Base-by-base conservation (phyloP, 768 basidiomycete species). In the Boletellus emodensis region DNA sequence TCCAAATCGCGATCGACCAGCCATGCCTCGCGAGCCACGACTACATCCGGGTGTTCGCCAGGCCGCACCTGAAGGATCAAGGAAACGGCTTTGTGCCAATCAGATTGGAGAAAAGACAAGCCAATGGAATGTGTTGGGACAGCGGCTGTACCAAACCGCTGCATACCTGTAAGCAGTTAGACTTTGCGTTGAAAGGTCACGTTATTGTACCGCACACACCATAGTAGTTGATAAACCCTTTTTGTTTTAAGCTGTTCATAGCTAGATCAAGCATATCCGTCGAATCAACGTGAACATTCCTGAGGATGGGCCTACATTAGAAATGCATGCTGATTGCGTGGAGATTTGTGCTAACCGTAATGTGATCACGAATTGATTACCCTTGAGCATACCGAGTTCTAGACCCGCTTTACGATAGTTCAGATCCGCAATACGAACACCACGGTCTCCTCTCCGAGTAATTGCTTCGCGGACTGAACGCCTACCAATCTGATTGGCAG, bases 211-310 rank as follows among this genome's bases (percentile, higher is more conserved):
- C 61, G 49, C 69, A 90, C 93, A 49, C 69, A 90, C 93, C 94
- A 64, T 96, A 99, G 64, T 97, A 99, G 65, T 99, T 99, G 66
- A 99, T 91, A 70, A 98, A 99, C 0, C 96, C 96, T 51, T 81
- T 82, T 46, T 77, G 69, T 66, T 92, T 90, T 45, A 98, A 76
- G 14, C 81, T 86, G 32, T 77, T 74, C 76, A 98, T 75, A 0
- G 87, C 85, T 49, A 78, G 75, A 54, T 94, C 83, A 44, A 98
- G 74, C 3, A 78, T 81, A 28, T 87, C 81, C 57, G 75, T 71
- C 8, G 85, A 85, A 47, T 89, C 83, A 8, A 84, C 84, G 61
- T 90, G 84, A 15, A 96, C 86, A 61, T 90, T 96, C 59, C 95
- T 96, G 61, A 9, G 28, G 45, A 38, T 18, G 44, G 40, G 52